Evolutionary conservation across 2,329 filamentous ascomycete species (phyloP).

Genomic region (Pyricularia sp.): DNA sequence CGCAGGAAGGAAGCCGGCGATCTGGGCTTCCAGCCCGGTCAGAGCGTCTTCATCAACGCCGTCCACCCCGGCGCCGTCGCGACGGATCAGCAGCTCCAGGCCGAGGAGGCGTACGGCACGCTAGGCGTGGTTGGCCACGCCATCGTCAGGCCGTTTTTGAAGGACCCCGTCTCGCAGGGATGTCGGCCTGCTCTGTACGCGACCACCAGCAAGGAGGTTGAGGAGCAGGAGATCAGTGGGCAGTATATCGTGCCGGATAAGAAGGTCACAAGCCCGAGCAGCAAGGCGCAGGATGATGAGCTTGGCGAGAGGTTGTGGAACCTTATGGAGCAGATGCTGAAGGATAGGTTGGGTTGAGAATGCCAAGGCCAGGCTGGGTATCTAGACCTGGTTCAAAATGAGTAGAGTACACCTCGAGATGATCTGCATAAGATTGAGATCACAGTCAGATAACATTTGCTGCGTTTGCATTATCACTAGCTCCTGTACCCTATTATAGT

Average conservation of each 20-base stretch:
- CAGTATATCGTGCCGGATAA: not conserved
- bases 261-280: not conserved
- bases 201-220: not conserved
- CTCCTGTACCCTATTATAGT: too few relatives aligned
- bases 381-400: not conserved
- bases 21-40: not conserved
- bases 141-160: conserved; percentile 5
- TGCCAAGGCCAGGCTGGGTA: not conserved
- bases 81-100: conserved; percentile 8
- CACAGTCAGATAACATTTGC: not conserved
- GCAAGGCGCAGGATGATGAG: not conserved
- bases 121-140: not conserved
- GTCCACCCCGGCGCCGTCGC: conserved; percentile 4
- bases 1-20: not conserved
- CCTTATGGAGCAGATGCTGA: not conserved
- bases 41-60: not conserved
- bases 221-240: not conserved
- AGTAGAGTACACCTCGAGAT: not conserved
- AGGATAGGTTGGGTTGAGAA: not conserved
- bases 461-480: too few relatives aligned
- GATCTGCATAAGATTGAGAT: not conserved
- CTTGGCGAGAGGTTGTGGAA: not conserved
- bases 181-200: not conserved
- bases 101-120: conserved; percentile 11
- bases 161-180: conserved; percentile 6